phyloP scores from a whole-genome alignment of 495 filamentous ascomycete species.

The Lepidopterella palustris region DNA sequence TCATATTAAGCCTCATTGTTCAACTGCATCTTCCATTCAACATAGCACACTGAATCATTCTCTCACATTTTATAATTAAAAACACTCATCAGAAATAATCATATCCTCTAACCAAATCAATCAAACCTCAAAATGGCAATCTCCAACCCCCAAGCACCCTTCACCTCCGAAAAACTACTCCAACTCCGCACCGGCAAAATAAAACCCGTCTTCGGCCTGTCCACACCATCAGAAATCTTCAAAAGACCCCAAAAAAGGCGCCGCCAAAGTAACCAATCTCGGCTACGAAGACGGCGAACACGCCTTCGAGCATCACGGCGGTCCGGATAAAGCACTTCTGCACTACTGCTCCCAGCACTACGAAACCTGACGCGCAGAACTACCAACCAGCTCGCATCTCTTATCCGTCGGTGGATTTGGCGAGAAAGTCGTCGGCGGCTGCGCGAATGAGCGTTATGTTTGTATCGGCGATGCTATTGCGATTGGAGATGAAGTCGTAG shows the following conservation, averaged over 20 bases:
- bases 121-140: not conserved
- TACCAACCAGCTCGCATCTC: constrained; percentile 36
- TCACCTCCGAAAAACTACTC: constrained; percentile 40
- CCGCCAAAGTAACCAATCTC: constrained; percentile 39
- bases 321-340: constrained; percentile 51
- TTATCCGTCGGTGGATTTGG: constrained; percentile 51
- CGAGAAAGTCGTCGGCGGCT: constrained; percentile 48
- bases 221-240: constrained; percentile 46
- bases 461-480: constrained; percentile 51
- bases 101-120: not conserved
- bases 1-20: too few species aligned
- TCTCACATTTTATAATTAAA: too few species aligned
- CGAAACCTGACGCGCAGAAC: constrained; percentile 41
- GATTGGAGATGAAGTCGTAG: constrained; percentile 37
- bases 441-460: constrained; percentile 51
- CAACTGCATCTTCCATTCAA: too few species aligned
- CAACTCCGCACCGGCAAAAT: constrained; percentile 50
- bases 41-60: too few species aligned
- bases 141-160: constrained; percentile 10
- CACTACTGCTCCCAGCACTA: constrained; percentile 53
- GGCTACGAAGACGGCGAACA: constrained; percentile 52
- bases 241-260: constrained; percentile 38
- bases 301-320: constrained; percentile 50
- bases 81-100: too few species aligned
- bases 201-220: constrained; percentile 42